Conservation (phyloP, 768 basidiomycete species). For the Boletus speciosus region DNA sequence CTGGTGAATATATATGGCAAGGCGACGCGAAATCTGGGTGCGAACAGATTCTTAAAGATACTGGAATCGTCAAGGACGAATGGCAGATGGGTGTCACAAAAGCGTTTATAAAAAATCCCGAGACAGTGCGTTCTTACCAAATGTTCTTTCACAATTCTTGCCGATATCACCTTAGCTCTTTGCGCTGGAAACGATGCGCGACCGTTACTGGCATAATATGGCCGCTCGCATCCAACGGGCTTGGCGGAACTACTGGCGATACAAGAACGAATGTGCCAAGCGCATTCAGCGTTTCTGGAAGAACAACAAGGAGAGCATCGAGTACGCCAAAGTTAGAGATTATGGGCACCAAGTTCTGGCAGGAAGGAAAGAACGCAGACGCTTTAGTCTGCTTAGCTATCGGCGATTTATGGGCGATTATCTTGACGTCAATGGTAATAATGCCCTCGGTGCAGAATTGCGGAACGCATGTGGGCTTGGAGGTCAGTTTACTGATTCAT, state of each 20-base stretch:
- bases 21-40: slow-evolving; percentile 91
- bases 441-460: slow-evolving; percentile 73
- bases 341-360: slow-evolving; percentile 92
- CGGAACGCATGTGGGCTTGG: slow-evolving; percentile 68
- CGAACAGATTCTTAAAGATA: slow-evolving; percentile 88
- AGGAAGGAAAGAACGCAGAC: slow-evolving; percentile 86
- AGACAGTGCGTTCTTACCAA: slow-evolving; percentile 61
- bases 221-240: slow-evolving; percentile 94
- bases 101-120: slow-evolving; percentile 99
- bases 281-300: slow-evolving; percentile 99
- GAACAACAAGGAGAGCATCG: slow-evolving; percentile 92
- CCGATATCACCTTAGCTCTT: slow-evolving; percentile 63
- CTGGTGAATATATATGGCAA: slow-evolving; percentile 97
- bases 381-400: slow-evolving; percentile 92
- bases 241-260: slow-evolving; percentile 92
- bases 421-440: slow-evolving; percentile 82
- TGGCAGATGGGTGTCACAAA: slow-evolving; percentile 99
- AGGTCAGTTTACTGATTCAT: slow-evolving; percentile 43
- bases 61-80: slow-evolving; percentile 93
- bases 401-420: slow-evolving; percentile 96
- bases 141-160: not conserved
- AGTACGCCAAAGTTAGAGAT: slow-evolving; percentile 86
- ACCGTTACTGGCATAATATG: slow-evolving; percentile 99
- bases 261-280: slow-evolving; percentile 91
- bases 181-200: slow-evolving; percentile 97